A percentile compares a stretch with the other conserved stretches of the same genome.
Conservation (phyloP, 31 red algal species). For the Endocladia muricata region DNA sequence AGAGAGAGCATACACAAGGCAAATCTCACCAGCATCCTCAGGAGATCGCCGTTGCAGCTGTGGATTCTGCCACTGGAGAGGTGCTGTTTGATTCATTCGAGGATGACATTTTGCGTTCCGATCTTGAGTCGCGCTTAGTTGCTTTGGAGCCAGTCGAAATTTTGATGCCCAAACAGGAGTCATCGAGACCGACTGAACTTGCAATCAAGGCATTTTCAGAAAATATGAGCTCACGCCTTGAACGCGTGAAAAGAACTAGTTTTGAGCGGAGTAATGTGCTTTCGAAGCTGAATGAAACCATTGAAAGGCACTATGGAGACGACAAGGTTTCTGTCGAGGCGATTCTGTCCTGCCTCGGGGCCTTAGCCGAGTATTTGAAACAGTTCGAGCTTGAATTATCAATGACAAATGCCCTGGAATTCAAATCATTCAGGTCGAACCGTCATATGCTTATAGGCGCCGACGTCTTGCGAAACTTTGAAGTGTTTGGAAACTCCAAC, state of each 20-base stretch:
- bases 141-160: constrained; percentile 63
- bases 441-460: constrained; percentile 50
- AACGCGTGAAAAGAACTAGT: constrained; percentile 3
- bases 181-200: constrained; percentile 25
- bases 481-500: constrained; percentile 68
- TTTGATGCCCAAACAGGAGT: constrained; percentile 20
- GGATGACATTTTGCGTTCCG: constrained; percentile 58
- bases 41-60: constrained; percentile 53
- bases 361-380: constrained; percentile 46
- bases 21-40: background rate
- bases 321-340: background rate
- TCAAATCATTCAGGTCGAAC: constrained; percentile 22
- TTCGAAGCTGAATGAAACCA: constrained; percentile 1
- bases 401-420: constrained; percentile 27
- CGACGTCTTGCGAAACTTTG: constrained; percentile 66
- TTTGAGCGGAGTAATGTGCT: constrained; percentile 16
- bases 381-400: constrained; percentile 57
- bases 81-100: constrained; percentile 58
- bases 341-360: constrained; percentile 47
- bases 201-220: constrained; percentile 30
- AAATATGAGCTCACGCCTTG: constrained; percentile 18
- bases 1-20: background rate
- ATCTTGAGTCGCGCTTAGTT: constrained; percentile 59
- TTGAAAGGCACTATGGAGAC: background rate
- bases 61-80: constrained; percentile 71